phyloP scores from a whole-genome alignment of 1,284 basidiomycete genomes.

The Pyrrhoderma noxium region DNA sequence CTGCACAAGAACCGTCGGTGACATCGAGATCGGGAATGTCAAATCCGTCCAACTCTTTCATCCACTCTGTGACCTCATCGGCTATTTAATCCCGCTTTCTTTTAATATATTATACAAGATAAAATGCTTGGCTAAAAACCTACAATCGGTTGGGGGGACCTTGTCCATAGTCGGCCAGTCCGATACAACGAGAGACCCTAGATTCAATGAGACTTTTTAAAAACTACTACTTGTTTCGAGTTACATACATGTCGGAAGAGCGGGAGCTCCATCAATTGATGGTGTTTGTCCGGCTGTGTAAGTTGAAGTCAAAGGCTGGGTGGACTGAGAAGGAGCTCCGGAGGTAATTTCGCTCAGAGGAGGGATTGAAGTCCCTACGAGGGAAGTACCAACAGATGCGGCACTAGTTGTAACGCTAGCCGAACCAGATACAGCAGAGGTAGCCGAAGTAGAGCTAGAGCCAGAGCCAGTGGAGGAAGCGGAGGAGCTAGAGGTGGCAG shows the following conservation, averaged over 20 bases:
- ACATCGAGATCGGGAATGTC: slow-evolving; percentile 61
- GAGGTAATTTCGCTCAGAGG: slow-evolving; percentile 57
- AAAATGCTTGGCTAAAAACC: slow-evolving; percentile 18
- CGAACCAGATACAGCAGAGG: slow-evolving; percentile 24
- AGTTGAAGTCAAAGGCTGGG: slow-evolving; percentile 44
- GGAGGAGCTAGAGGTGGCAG: slow-evolving; percentile 21
- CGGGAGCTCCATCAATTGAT: slow-evolving; percentile 55
- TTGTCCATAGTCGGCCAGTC: slow-evolving; percentile 68
- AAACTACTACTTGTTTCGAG: neutral
- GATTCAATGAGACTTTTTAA: neutral
- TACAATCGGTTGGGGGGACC: slow-evolving; percentile 52
- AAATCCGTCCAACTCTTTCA: slow-evolving; percentile 67
- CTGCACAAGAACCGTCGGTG: slow-evolving; percentile 56
- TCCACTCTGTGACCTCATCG: slow-evolving; percentile 63
- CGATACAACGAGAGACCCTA: slow-evolving; percentile 42
- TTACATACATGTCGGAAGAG: slow-evolving; percentile 54
- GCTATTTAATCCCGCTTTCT: slow-evolving; percentile 34
- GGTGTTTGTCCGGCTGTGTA: slow-evolving; percentile 52
- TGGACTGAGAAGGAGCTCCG: slow-evolving; percentile 50
- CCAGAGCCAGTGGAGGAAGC: slow-evolving; percentile 20
- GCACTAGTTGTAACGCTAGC: slow-evolving; percentile 7
- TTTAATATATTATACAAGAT: neutral
- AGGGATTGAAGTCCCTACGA: slow-evolving; percentile 32
- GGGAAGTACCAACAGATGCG: slow-evolving; percentile 14
- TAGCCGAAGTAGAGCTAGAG: slow-evolving; percentile 20